Percentiles rank a stretch among this genome's conserved stretches.
These are phyloP conservation scores for Arthrobotrys entomopaga DNA, from an alignment of 2,329 filamentous ascomycete genomes.

Conservation along the genomic window DNA sequence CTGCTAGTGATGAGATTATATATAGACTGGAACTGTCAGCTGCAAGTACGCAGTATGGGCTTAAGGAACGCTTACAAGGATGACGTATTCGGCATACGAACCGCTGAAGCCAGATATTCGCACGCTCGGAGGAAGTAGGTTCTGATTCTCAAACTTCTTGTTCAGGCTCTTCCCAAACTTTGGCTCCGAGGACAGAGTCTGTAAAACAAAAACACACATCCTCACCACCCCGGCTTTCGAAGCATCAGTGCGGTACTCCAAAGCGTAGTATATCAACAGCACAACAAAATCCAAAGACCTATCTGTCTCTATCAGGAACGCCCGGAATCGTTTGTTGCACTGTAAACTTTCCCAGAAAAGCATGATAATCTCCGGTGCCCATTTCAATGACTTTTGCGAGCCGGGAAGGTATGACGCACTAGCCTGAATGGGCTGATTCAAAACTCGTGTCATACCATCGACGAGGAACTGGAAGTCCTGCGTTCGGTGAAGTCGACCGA, in stretches of 20 bases:
- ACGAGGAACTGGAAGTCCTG: conserved; percentile 98
- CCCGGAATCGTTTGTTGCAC: conserved; percentile 96
- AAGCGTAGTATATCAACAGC: conserved; percentile 88
- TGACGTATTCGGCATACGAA: conserved; percentile 90
- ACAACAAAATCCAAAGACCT: conserved; percentile 92
- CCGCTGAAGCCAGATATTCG: conserved; percentile 85
- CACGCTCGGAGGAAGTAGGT: conserved; percentile 83
- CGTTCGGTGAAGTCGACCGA: conserved; percentile 86
- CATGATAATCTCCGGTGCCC: conserved; percentile 95
- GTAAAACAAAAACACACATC: conserved; percentile 96
- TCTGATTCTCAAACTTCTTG: conserved; percentile 86
- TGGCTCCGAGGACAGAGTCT: conserved; percentile 91
- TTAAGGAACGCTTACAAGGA: conserved; percentile 73
- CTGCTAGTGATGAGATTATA: conserved; percentile 90
- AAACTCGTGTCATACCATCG: conserved; percentile 89
- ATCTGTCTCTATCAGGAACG: conserved; percentile 96
- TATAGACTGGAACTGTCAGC: conserved; percentile 73
- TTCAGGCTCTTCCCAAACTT: conserved; percentile 92
- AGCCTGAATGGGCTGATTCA: conserved; percentile 91
- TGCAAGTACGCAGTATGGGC: background rate
- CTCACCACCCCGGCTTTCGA: conserved; percentile 91
- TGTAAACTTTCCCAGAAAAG: conserved; percentile 97
- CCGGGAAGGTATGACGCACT: conserved; percentile 89
- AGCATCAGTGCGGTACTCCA: conserved; percentile 85
- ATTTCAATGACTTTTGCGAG: conserved; percentile 80